Evolutionary conservation across 371 early-diverging fungal species (phyloP).

Genomic region (Haplosporangium sp.): DNA sequence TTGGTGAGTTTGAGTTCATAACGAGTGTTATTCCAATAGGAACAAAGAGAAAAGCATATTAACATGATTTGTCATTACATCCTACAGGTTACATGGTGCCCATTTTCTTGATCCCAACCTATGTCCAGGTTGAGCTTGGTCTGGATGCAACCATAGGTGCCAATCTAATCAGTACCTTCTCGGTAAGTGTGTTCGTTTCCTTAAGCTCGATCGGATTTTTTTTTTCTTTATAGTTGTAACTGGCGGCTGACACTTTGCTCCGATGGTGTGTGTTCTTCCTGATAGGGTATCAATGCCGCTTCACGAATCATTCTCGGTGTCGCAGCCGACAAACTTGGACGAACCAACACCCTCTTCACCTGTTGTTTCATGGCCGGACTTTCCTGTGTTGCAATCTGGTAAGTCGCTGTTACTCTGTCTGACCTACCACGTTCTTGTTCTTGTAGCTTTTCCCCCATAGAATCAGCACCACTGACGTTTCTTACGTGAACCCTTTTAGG

Average conservation of each 20-base stretch:
- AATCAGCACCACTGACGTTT: neutral
- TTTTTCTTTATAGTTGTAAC: neutral
- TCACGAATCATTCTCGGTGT: conserved; percentile 60
- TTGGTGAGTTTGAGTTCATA: conserved; percentile 51
- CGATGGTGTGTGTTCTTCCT: neutral
- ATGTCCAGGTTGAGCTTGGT: conserved; percentile 36
- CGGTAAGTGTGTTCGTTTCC: no score
- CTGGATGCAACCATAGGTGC: conserved; percentile 55
- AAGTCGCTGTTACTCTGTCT: conserved; percentile 1
- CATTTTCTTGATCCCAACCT: conserved; percentile 54
- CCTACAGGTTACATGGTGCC: conserved; percentile 42
- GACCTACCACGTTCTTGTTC: neutral
- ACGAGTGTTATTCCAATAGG: no score
- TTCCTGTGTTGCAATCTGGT: conserved; percentile 61
- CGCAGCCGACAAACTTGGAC: conserved; percentile 58
- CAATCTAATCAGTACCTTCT: conserved; percentile 61
- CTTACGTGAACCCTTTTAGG: conserved; percentile 7
- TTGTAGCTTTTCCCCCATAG: neutral
- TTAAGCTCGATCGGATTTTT: no score
- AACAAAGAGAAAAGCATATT: no score
- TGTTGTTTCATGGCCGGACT: conserved; percentile 58
- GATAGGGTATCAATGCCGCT: conserved; percentile 60
- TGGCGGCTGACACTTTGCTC: neutral
- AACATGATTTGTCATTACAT: neutral
- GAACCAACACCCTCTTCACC: conserved; percentile 58